Evolutionary conservation across 352 stramenopile genomes (phyloP).

Genomic region (Phytophthora citricola): DNA sequence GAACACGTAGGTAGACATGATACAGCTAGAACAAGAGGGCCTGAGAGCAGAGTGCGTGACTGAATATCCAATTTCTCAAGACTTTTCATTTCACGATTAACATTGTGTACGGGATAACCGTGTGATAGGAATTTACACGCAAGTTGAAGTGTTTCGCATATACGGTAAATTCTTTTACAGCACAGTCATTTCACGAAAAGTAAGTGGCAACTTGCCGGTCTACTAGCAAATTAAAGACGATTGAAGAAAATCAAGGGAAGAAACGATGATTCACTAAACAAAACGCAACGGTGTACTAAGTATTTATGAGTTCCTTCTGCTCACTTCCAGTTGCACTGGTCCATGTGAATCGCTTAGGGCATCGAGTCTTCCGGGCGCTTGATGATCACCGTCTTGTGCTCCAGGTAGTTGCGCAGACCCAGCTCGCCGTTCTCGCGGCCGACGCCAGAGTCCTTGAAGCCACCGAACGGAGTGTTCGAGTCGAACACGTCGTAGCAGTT

Average conservation of each 20-base stretch:
- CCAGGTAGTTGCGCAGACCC: conserved; percentile 74
- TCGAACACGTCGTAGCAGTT: conserved; percentile 94
- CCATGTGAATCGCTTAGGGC: conserved; percentile 32
- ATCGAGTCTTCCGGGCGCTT: conserved; percentile 59
- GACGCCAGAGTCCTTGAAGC: conserved; percentile 85
- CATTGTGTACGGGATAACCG: too few species aligned
- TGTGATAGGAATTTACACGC: neutral
- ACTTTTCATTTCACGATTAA: conserved; percentile 7
- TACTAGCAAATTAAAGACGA: too few species aligned
- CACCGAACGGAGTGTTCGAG: conserved; percentile 81
- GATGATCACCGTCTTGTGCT: conserved; percentile 76
- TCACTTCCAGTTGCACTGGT: conserved; percentile 16
- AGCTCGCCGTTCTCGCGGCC: conserved; percentile 79
- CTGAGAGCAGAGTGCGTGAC: conserved; percentile 21
- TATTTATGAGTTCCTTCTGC: conserved; percentile 18
- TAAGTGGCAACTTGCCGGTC: too few species aligned
- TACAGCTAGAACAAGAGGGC: conserved; percentile 30
- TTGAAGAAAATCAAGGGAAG: neutral
- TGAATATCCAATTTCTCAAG: conserved; percentile 37
- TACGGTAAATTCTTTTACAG: too few species aligned
- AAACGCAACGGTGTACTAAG: conserved; percentile 13
- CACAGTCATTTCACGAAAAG: too few species aligned
- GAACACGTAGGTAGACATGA: conserved; percentile 38
- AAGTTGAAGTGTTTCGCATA: neutral
- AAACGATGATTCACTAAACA: conserved; percentile 7